Base-by-base conservation (phyloP, 495 filamentous ascomycete genomes). In the Aspergillus hancockii region DNA sequence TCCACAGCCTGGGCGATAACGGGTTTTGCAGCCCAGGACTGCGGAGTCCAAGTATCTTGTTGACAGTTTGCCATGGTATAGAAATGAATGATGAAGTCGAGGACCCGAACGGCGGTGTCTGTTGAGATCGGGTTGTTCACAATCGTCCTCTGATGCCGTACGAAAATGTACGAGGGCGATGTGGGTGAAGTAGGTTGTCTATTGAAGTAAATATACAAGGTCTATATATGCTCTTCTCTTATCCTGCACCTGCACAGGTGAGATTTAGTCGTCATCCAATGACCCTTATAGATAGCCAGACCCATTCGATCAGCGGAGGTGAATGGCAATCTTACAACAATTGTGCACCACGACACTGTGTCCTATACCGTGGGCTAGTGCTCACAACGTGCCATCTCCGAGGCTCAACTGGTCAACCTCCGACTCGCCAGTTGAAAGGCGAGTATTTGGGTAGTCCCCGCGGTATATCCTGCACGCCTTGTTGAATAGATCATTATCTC, bases 1-100 rank as follows among this genome's bases (percentile, higher is more conserved):
- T 43, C 56, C 4, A 59, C 36, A 10, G 34, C 56, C 23, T 59
- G 56, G 28, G 56, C 56, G 9, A 45, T 45, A 3, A 47, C 56
- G 6, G 49, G 56, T 21, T 53, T 52, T 8, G 32, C 21, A 28
- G 19, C 34, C 56, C 56, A 59, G 5, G 49, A 52, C 13, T 36
- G 36, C 0, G 52, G 49, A 9, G 30, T 59, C 56, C 56, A 59
- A 19, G 41, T 19, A 14, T 8, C 41, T 19, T 36, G 34, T 36
- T 2, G 34, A 36, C 13, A 2, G 13, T 36, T 10, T 14, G 8
- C 13, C 34, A 36, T 36, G 34, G 8, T 36, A 10, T 10, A 2
- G 13, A 14, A 9, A 36, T 36, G 25, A 28, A 28, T 28, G 25
- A 28, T 28, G 7, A 36, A 1, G 34, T 36, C 8, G 13, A 36